Base-by-base conservation (phyloP, 2,329 filamentous ascomycete species). In the Ceratocystis diversiconidia region DNA sequence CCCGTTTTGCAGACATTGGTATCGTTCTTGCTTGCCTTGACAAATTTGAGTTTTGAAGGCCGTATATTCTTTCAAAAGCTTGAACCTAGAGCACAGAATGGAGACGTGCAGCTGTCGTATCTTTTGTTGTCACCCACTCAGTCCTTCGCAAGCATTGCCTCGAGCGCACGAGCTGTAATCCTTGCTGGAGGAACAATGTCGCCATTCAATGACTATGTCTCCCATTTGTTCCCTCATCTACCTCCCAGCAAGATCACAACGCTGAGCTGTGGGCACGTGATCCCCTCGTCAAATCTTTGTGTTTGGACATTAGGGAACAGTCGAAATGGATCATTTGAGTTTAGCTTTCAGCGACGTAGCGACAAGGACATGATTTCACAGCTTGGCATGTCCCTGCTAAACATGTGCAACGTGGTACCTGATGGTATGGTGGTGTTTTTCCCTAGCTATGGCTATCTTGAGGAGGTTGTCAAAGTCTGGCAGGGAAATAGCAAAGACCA, bases 161-260 rank as follows among this genome's bases (percentile, higher is more conserved):
- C 89, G 36, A 85, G 88, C 68, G 90, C 94, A 0, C 82, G 91
- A 66, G 89, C 92, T 1, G 88, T 99, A 2, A 87, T 99, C 52
- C 79, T 99, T 2, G 94, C 92, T 0, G 94, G 94, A 66, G 94
- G 94, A 25, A 99, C 94, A 30, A 97, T 99, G 94, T 95, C 94
- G 1, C 94, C 94, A 0, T 95, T 97, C 78, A 83, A 87, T 28
- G 94, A 97, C 75, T 99, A 96, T 75, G 85, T 82, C 44, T 82
- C 87, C 3, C 89, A 96, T 71, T 79, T 99, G 0, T 94, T 99
- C 68, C 89, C 92, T 0, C 87, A 89, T 61, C 74, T 96, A 0
- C 73, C 82, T 0, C 70, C 79, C 0, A 75, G 78, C 0, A 84
- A 84, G 66, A 82, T 97, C 57, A 86, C 82, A 8, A 96, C 89